Evolutionary conservation across 2,329 filamentous ascomycete genomes (phyloP).

Genomic region (Conoideocrella luteorostrata): DNA sequence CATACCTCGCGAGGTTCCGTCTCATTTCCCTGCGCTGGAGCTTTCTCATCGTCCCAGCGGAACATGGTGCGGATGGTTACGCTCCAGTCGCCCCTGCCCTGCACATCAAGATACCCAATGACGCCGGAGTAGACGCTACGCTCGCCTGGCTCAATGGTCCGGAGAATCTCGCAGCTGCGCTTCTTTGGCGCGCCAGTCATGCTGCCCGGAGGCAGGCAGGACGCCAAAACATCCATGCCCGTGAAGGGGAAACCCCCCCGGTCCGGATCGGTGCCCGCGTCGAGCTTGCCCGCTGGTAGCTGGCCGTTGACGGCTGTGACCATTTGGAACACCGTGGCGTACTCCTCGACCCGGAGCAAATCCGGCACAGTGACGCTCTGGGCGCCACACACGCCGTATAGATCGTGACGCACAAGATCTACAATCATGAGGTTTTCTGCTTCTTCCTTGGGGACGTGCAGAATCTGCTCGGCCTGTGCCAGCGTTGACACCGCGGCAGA

Average conservation of each 20-base stretch:
- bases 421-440: constrained; percentile 99
- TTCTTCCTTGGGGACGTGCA: constrained; percentile 79
- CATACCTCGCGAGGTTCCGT: constrained; percentile 51
- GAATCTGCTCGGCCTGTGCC: constrained; percentile 63
- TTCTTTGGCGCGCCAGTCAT: constrained; percentile 98
- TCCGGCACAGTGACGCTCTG: constrained; percentile 68
- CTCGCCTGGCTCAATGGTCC: constrained; percentile 56
- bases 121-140: constrained; percentile 82
- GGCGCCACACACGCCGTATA: constrained; percentile 76
- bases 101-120: constrained; percentile 81
- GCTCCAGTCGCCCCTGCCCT: constrained; percentile 81
- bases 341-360: constrained; percentile 82
- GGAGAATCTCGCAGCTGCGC: constrained; percentile 77
- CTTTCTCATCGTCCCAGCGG: constrained; percentile 56
- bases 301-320: constrained; percentile 77
- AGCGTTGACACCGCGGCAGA: constrained; percentile 57
- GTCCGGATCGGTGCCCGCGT: constrained; percentile 10
- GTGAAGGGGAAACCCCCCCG: constrained; percentile 32
- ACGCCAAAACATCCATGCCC: constrained; percentile 69
- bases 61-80: constrained; percentile 85
- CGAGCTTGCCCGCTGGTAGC: constrained; percentile 30
- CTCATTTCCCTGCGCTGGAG: constrained; percentile 21
- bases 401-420: constrained; percentile 88
- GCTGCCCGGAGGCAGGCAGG: constrained; percentile 78
- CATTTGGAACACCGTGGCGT: constrained; percentile 86